Percentiles rank a stretch among this genome's conserved stretches.
These are phyloP conservation scores for Blastobotrys chiropterorum DNA, from an alignment of 805 yeast genomes.

Conservation along the genomic window DNA sequence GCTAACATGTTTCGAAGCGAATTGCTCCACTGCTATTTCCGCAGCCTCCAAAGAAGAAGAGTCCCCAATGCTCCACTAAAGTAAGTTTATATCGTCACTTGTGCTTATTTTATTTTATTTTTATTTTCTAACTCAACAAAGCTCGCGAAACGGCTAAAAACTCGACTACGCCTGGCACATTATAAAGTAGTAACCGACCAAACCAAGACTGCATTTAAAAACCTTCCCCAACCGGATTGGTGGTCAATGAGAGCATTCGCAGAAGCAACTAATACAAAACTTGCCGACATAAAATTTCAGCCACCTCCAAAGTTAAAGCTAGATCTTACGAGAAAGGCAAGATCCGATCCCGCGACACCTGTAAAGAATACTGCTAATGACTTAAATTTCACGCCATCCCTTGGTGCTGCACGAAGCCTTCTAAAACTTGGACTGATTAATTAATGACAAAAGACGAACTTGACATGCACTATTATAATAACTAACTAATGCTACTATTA, in stretches of 20 bases:
- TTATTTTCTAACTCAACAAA: neutral
- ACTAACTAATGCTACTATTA: neutral
- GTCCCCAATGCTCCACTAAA: neutral
- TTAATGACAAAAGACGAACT: neutral
- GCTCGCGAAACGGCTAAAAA: constrained; percentile 17
- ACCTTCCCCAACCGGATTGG: constrained; percentile 17
- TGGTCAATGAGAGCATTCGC: neutral
- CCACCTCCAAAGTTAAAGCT: neutral
- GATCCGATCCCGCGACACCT: neutral
- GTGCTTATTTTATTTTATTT: neutral
- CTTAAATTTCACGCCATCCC: neutral
- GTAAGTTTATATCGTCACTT: neutral
- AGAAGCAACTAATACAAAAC: neutral
- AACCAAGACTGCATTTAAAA: constrained; percentile 23
- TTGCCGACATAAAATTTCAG: neutral
- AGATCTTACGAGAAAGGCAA: neutral
- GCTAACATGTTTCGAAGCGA: neutral
- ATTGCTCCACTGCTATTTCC: neutral
- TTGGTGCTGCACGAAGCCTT: constrained; percentile 20
- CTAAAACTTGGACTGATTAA: constrained; percentile 15
- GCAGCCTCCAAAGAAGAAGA: neutral
- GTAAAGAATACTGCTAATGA: constrained; percentile 8
- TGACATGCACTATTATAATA: neutral
- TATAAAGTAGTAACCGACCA: constrained; percentile 32
- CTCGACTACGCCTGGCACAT: constrained; percentile 30